Conservation (phyloP, 345 rosid genomes). For the Litchi chinensis region DNA sequence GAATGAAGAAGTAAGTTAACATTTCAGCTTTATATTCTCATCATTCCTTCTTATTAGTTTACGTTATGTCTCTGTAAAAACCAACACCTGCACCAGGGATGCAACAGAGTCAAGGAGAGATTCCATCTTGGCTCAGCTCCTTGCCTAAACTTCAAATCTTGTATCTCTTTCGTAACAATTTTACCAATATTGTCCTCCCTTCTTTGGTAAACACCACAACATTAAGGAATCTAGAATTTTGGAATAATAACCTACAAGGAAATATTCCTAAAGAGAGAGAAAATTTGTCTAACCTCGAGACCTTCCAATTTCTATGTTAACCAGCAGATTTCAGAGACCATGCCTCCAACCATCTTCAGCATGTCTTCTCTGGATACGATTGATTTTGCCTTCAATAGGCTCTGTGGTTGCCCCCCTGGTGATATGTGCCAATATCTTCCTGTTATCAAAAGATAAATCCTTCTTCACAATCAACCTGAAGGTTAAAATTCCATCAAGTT, state of each 20-base stretch:
- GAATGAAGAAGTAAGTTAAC: no score
- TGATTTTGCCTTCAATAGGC: background rate
- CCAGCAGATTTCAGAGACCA: background rate
- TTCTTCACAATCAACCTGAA: background rate
- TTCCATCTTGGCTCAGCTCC: constrained; percentile 18
- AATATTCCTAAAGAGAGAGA: background rate
- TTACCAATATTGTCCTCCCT: constrained; percentile 18
- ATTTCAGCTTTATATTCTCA: no score
- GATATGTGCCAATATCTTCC: constrained; percentile 7
- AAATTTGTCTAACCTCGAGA: background rate
- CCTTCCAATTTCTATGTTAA: background rate
- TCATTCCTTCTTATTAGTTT: no score
- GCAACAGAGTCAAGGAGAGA: background rate
- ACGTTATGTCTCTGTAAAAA: no score
- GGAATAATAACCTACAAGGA: background rate
- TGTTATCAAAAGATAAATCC: background rate
- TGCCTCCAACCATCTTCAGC: background rate
- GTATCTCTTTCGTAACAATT: constrained; percentile 14
- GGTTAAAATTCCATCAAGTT: constrained; percentile 13
- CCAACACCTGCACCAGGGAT: background rate
- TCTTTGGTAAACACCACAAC: background rate
- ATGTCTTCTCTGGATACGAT: no score
- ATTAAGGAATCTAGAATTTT: background rate
- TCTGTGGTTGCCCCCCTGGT: background rate
- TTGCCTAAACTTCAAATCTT: constrained; percentile 10